Evolutionary conservation across 2,329 filamentous ascomycete species (phyloP).

Genomic region (Huntiella omanensis): DNA sequence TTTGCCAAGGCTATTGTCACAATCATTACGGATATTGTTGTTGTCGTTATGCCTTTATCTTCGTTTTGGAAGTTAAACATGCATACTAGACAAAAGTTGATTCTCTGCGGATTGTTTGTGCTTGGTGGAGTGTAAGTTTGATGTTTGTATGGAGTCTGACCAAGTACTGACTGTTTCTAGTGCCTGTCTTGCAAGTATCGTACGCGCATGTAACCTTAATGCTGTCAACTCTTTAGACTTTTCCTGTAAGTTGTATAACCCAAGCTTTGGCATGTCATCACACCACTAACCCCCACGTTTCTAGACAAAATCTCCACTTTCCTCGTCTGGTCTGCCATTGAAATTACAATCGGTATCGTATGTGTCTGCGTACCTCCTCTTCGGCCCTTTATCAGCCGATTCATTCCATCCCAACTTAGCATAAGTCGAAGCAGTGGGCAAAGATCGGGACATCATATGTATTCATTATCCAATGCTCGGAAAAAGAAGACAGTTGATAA

Average conservation of each 20-base stretch:
- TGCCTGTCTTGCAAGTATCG: constrained; percentile 15
- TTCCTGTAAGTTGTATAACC: constrained; percentile 14
- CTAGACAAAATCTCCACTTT: constrained; percentile 16
- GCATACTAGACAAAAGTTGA: constrained; percentile 14
- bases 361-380: constrained; percentile 19
- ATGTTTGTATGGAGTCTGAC: background rate
- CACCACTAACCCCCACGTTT: background rate
- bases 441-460: too few relatives aligned
- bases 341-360: constrained; percentile 18
- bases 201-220: constrained; percentile 15
- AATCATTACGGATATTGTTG: constrained; percentile 16
- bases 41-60: constrained; percentile 17
- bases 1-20: constrained; percentile 17
- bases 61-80: constrained; percentile 17
- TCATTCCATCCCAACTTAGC: constrained; percentile 1
- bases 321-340: constrained; percentile 18
- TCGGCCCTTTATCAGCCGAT: constrained; percentile 13
- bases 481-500: background rate
- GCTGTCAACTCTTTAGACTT: constrained; percentile 15
- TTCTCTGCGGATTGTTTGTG: constrained; percentile 16
- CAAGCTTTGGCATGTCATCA: too few relatives aligned
- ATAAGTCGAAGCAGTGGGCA: background rate
- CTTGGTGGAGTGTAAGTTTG: constrained; percentile 17
- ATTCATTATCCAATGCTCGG: background rate
- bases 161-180: constrained; percentile 11